These are phyloP conservation scores for Metschnikowia santaceciliae DNA, from an alignment of 805 yeast species.

Conservation along the genomic window DNA sequence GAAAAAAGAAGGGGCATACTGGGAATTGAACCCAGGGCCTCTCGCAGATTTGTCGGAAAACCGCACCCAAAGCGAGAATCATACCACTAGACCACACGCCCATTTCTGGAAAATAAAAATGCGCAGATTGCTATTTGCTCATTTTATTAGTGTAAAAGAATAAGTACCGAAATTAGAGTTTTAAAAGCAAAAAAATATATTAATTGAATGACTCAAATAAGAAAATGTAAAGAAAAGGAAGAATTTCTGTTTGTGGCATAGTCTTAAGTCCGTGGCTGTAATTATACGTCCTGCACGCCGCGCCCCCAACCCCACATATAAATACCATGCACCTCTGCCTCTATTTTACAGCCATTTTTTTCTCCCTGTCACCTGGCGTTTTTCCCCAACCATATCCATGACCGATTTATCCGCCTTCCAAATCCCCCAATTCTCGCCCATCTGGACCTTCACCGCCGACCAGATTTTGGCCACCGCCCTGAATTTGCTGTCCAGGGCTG, in stretches of 20 bases:
- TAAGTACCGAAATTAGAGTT: no score
- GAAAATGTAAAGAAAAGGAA: no score
- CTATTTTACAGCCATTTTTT: not conserved
- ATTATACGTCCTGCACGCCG: not conserved
- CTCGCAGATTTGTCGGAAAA: slow-evolving; percentile 22
- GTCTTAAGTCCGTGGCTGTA: no score
- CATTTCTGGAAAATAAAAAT: not conserved
- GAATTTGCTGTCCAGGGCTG: slow-evolving; percentile 32
- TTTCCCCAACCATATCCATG: not conserved
- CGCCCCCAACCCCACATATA: not conserved
- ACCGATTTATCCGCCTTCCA: slow-evolving; percentile 6
- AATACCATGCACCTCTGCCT: not conserved
- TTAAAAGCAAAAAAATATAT: no score
- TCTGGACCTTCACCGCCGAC: slow-evolving; percentile 60
- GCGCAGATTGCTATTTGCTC: no score
- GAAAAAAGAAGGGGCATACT: slow-evolving; percentile 23
- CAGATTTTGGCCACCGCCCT: slow-evolving; percentile 43
- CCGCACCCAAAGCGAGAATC: slow-evolving; percentile 17
- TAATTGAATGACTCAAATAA: no score
- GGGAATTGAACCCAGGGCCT: slow-evolving; percentile 36
- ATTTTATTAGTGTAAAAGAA: no score
- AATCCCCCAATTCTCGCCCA: slow-evolving; percentile 26
- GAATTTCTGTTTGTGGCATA: no score
- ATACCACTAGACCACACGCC: slow-evolving; percentile 22
- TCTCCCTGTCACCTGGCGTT: not conserved